phyloP scores from a whole-genome alignment of 257 asterid species.

The Lantana camara region DNA sequence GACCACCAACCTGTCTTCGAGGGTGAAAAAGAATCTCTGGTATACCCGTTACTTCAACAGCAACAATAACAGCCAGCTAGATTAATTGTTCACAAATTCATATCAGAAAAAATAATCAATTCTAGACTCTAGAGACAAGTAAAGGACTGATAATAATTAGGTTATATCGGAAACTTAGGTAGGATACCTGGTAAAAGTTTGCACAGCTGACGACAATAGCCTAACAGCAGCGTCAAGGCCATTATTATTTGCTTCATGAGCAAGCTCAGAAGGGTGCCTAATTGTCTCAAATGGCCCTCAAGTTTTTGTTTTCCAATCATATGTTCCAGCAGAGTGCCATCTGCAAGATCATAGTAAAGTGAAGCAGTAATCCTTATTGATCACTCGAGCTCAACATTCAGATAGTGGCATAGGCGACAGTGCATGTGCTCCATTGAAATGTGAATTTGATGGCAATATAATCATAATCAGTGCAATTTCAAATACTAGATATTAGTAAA shows the following conservation, averaged over 20 bases:
- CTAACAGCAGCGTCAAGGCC: slow-evolving; percentile 84
- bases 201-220: slow-evolving; percentile 60
- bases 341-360: slow-evolving; percentile 25
- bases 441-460: background rate
- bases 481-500: background rate
- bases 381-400: background rate
- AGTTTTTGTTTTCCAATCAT: slow-evolving; percentile 64
- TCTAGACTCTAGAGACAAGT: background rate
- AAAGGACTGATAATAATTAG: background rate
- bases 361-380: background rate
- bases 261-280: slow-evolving; percentile 55
- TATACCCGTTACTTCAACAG: slow-evolving; percentile 64
- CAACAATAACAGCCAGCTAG: slow-evolving; percentile 55
- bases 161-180: background rate
- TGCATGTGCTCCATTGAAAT: background rate
- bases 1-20: slow-evolving; percentile 51
- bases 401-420: background rate
- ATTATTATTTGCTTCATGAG: slow-evolving; percentile 77
- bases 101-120: background rate
- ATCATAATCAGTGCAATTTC: background rate
- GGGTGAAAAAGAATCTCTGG: slow-evolving; percentile 63
- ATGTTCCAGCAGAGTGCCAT: slow-evolving; percentile 56
- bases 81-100: too few relatives aligned
- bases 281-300: slow-evolving; percentile 90
- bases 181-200: slow-evolving; percentile 68